Conservation (phyloP, 352 stramenopile species). For the Globisporangium iwayamae region DNA sequence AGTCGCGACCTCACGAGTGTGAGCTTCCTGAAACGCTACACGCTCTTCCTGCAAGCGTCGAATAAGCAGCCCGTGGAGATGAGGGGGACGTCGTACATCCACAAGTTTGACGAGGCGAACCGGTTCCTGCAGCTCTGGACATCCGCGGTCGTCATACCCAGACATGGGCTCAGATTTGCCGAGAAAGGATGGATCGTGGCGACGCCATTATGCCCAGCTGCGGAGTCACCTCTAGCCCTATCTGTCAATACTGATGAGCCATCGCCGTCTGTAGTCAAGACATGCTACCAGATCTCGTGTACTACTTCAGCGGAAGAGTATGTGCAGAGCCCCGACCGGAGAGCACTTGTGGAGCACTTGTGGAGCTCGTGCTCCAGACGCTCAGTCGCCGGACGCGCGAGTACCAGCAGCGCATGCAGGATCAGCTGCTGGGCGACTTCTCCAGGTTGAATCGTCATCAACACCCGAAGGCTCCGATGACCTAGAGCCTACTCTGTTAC, state of each 20-base stretch:
- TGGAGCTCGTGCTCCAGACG: not conserved
- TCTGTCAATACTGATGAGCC: not conserved
- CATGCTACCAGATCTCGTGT: not conserved
- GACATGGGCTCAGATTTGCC: not conserved
- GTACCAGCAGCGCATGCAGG: not conserved
- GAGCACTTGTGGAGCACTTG: not conserved
- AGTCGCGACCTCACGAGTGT: not conserved
- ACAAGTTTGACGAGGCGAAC: not conserved
- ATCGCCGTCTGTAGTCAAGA: not conserved
- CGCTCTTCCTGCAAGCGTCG: not conserved
- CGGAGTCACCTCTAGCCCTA: not conserved
- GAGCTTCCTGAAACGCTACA: not conserved
- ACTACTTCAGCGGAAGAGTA: not conserved
- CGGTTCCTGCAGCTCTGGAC: not conserved
- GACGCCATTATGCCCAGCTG: not conserved
- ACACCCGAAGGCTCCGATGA: too few species aligned
- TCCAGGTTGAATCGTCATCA: not conserved
- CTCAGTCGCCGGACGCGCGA: not conserved
- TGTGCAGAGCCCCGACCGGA: not conserved
- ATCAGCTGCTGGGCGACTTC: not conserved
- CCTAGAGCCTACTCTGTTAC: too few species aligned
- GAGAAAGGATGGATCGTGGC: slow-evolving; percentile 2
- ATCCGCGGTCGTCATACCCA: not conserved
- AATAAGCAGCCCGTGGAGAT: not conserved
- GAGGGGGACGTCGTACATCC: not conserved